Percentiles rank a stretch among this genome's conserved stretches.
Conservation (phyloP, 1,284 basidiomycete genomes). For the Tylopilus sp. region DNA sequence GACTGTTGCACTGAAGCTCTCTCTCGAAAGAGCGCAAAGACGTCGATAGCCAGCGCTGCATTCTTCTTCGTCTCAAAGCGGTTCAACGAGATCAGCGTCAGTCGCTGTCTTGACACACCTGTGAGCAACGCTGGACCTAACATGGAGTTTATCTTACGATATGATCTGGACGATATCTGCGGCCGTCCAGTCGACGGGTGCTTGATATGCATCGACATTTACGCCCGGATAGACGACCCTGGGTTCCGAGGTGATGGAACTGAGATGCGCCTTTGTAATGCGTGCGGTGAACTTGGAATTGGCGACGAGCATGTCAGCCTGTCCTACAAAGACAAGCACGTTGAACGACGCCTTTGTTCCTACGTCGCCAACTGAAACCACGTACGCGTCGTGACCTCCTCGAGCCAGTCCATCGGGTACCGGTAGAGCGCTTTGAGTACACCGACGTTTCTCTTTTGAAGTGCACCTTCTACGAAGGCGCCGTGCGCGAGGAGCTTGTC, state of each 20-base stretch:
- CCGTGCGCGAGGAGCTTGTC: constrained; percentile 88
- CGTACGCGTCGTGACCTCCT: constrained; percentile 87
- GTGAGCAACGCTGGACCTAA: not conserved
- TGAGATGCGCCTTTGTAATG: constrained; percentile 77
- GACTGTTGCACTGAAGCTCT: constrained; percentile 15
- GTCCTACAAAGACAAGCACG: constrained; percentile 44
- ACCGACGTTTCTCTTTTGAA: constrained; percentile 39
- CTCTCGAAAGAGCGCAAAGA: constrained; percentile 59
- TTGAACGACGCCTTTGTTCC: not conserved
- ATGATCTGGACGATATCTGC: constrained; percentile 53
- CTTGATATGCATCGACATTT: constrained; percentile 69
- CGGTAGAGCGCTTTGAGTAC: constrained; percentile 76
- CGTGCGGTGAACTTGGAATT: constrained; percentile 89
- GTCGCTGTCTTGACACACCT: constrained; percentile 50
- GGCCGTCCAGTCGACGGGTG: constrained; percentile 40
- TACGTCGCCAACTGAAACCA: constrained; percentile 11
- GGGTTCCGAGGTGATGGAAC: constrained; percentile 60
- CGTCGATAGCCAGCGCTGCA: constrained; percentile 71
- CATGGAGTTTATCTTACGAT: constrained; percentile 53
- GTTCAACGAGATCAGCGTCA: constrained; percentile 87
- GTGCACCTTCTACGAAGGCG: constrained; percentile 57
- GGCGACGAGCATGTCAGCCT: constrained; percentile 86
- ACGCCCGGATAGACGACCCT: constrained; percentile 91
- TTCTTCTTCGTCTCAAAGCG: constrained; percentile 98
- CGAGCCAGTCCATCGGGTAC: constrained; percentile 85